Base-by-base conservation (phyloP, 805 yeast species). In the Scheffersomyces coipomensis region DNA sequence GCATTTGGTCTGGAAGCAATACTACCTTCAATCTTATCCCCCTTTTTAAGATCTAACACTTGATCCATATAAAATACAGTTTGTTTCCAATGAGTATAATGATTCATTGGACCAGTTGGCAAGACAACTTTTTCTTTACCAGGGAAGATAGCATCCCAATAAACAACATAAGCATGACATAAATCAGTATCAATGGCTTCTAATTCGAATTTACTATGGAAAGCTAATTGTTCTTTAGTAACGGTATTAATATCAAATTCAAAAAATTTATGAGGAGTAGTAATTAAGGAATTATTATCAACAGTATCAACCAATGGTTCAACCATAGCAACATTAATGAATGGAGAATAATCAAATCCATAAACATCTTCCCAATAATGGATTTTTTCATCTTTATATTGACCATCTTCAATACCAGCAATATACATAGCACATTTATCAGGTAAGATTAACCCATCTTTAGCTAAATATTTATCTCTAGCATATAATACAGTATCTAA, bases 11-110 rank as follows among this genome's bases (percentile, higher is more conserved):
- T 74, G 46, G 87, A 82, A 9, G 84, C 78, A 43, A 93, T 68
- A 22, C 69, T 67, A 33, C 98, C 93, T 42, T 75, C 75, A 48
- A 95, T 71, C 29, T 61, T 56, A 54, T 93, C 99, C 42, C 91
- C 96, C 50, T 73, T 71, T 56, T 83, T 82, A 46, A 85, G 67
- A 55, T 81, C 86, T 48, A 91, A 65, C 21, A 87, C 95, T 53
- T 88, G 86, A 51, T 77, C 81, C 56, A 91, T 74, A 64, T 93
- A 95, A 67, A 95, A 89, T 1, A 93, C 95, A 15, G 97, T 86
- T 70, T 93, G 99, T 64, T 93, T 95, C 99, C 99, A 93, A 70
- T 93, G 99, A 12, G 99, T 93, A 73, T 90, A 89, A 51, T 81
- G 79, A 34, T 89, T 83, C 66, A 85, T 89, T 25, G 99, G 97